Evolutionary conservation across 352 stramenopile species (phyloP), one percentile per base, ranked within the genome.

Genomic region (Pythium brachiatum): DNA sequence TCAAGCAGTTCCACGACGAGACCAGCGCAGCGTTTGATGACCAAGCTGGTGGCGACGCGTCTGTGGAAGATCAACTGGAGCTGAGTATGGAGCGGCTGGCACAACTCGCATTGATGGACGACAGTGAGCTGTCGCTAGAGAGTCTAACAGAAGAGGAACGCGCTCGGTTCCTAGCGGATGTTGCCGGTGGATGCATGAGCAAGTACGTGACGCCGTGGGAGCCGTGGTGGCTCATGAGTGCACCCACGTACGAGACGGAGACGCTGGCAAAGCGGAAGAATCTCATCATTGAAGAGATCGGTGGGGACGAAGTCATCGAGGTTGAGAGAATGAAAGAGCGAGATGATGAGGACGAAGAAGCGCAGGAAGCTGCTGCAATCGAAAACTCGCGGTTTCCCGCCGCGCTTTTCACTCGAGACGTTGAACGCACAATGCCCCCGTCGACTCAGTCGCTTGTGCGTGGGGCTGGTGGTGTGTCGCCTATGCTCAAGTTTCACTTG

Each of bases 201-300:
- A 81, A 82, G 36, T 81, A 84, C 23, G 64, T 94, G 27, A 53
- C 63, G 52, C 68, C 90, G 31, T 94, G 85, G 85, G 62, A 77
- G 41, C 85, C 85, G 3, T 94, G 85, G 85, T 94, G 85, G 85
- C 48, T 78, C 20, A 63, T 86, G 53, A 54, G 54, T 23, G 57
- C 76, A 29, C 58, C 53, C 12, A 64, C 64, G 46, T 94, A 94
- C 65, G 68, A 79, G 26, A 69, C 53, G 4, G 77, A 89, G 58
- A 92, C 85, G 6, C 66, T 66, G 0, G 60, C 56, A 11, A 60
- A 57, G 52, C 73, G 85, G 3, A 54, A 61, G 8, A 53, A 73
- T 29, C 73, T 92, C 20, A 78, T 90, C 20, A 64, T 85, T 15
- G 69, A 88, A 53, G 78, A 83, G 57, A 57, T 88, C 20, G 46